Base-by-base conservation (phyloP, 1,139 yeast genomes). In the Pneumocystis carinii region DNA sequence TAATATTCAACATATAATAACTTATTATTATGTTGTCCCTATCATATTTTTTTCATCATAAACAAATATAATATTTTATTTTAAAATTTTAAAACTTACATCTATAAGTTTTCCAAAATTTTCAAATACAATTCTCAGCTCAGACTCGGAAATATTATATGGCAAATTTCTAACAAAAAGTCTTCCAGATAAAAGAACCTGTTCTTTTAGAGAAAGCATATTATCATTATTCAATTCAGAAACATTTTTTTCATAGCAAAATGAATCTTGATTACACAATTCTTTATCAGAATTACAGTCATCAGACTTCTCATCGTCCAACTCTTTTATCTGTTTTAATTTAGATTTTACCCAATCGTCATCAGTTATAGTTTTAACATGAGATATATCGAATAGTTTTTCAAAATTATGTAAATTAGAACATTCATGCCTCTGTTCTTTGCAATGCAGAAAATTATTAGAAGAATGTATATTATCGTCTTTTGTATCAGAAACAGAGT, bases 141-240 rank as follows among this genome's bases (percentile, higher is more conserved):
- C 98, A 1, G 81, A 82, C 72, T 90, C 97, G 0, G 87, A 81
- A 2, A 96, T 83, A 0, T 86, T 78, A 71, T 89, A 94, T 12
- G 85, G 78, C 62, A 92, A 85, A 71, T 92, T 94, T 75, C 99
- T 83, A 62, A 94, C 75, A 73, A 94, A 94, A 62, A 92, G 77
- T 68, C 99, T 83, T 3, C 95, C 94, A 0, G 96, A 86, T 64
- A 79, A 75, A 39, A 75, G 74, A 58, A 90, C 86, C 68, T 83
- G 81, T 39, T 77, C 78, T 35, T 77, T 75, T 1, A 78, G 64
- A 5, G 65, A 66, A 19, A 59, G 59, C 36, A 56, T 58, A 15
- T 65, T 27, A 27, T 65, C 67, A 17, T 61, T 58, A 42, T 60
- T 67, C 12, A 14, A 37, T 38, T 62, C 68, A 37, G 69, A 69